Conservation (phyloP, 768 basidiomycete species). For the Coprinellus micaceus region DNA sequence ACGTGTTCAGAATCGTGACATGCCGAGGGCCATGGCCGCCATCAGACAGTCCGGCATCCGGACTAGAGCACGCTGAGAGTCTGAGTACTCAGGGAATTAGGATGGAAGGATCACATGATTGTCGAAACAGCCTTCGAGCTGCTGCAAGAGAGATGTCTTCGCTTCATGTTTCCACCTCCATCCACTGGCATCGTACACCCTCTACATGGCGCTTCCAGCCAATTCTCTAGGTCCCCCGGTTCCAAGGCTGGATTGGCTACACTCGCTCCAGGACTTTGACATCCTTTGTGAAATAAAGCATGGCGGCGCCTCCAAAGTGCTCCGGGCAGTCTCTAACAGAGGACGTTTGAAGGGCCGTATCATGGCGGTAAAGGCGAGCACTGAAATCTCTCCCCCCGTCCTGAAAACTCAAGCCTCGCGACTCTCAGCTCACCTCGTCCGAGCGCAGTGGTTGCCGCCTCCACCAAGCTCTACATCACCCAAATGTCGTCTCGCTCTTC, state of each 20-base stretch:
- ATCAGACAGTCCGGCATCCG: too few relatives aligned
- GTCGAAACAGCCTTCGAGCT: too few relatives aligned
- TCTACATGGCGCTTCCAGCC: too few relatives aligned
- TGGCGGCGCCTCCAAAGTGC: background rate
- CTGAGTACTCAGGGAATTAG: too few relatives aligned
- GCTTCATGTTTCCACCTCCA: too few relatives aligned
- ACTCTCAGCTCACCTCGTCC: constrained; percentile 1
- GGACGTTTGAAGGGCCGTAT: constrained; percentile 5
- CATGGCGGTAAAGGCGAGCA: constrained; percentile 1
- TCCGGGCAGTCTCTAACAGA: constrained; percentile 1
- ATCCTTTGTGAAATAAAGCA: background rate
- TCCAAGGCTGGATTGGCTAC: background rate
- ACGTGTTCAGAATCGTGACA: too few relatives aligned
- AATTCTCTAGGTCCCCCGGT: background rate
- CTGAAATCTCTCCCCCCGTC: background rate
- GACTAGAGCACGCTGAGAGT: too few relatives aligned
- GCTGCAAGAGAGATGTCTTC: too few relatives aligned
- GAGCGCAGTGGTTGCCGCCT: constrained; percentile 20
- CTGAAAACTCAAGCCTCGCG: background rate
- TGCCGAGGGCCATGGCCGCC: too few relatives aligned
- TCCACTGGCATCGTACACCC: too few relatives aligned
- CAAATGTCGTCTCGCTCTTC: constrained; percentile 45
- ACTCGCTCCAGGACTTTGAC: background rate
- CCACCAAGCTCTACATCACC: constrained; percentile 45
- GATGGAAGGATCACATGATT: too few relatives aligned